phyloP scores from a whole-genome alignment of 352 stramenopile genomes.

The Pythium brachiatum region DNA sequence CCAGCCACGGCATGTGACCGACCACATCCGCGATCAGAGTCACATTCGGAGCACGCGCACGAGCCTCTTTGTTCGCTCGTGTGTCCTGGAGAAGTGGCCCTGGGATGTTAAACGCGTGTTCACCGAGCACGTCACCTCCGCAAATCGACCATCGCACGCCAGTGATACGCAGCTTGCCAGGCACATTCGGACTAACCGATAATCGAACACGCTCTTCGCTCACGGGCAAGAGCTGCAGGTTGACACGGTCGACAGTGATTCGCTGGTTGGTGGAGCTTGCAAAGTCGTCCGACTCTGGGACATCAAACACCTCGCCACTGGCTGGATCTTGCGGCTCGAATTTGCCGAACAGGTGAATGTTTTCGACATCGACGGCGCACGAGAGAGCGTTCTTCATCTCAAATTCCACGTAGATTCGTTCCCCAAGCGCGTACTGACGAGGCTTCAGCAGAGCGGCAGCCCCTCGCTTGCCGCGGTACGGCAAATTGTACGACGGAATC shows the following conservation, averaged over 20 bases:
- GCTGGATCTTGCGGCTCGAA: constrained; percentile 36
- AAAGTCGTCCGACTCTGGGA: constrained; percentile 35
- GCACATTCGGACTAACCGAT: constrained; percentile 52
- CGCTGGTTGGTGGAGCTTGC: constrained; percentile 20
- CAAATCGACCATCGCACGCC: constrained; percentile 85
- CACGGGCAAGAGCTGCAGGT: constrained; percentile 69
- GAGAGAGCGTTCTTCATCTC: constrained; percentile 86
- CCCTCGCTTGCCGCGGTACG: constrained; percentile 55
- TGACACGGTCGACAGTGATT: constrained; percentile 65
- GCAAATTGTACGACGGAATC: constrained; percentile 45
- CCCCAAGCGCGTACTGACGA: constrained; percentile 62
- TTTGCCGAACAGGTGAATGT: constrained; percentile 79
- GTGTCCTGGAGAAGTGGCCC: constrained; percentile 81
- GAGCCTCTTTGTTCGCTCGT: constrained; percentile 61
- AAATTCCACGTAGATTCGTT: constrained; percentile 86
- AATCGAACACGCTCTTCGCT: constrained; percentile 76
- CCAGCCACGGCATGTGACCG: constrained; percentile 77
- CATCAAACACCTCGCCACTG: constrained; percentile 32
- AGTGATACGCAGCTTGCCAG: constrained; percentile 57
- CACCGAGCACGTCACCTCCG: constrained; percentile 71
- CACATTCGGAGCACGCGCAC: constrained; percentile 71
- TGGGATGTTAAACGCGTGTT: constrained; percentile 80
- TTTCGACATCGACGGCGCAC: constrained; percentile 75
- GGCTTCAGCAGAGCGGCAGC: constrained; percentile 35
- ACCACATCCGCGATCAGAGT: constrained; percentile 74